Conservation (phyloP, 257 asterid species). For the Solanum arcanum region DNA sequence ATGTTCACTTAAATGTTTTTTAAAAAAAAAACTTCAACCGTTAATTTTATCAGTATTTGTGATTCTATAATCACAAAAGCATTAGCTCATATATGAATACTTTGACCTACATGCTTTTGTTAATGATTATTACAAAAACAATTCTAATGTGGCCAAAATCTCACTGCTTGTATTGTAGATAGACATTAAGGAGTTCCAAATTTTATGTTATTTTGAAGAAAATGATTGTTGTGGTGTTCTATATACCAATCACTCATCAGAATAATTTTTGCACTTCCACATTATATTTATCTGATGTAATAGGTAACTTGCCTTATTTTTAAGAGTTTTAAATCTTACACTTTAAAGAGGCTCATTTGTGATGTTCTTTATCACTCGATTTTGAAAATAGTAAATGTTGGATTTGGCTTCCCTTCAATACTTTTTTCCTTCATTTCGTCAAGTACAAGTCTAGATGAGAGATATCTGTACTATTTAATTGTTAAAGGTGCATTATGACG, state of each 20-base stretch:
- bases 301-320: neutral
- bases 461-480: neutral
- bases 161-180: neutral
- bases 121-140: neutral
- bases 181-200: neutral
- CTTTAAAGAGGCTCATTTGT: neutral
- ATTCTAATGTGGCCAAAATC: neutral
- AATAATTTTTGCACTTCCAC: neutral
- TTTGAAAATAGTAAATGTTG: no score
- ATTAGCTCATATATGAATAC: neutral
- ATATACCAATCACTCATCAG: neutral
- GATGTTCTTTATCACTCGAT: neutral
- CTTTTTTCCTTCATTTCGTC: neutral
- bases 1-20: neutral
- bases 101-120: neutral
- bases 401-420: neutral
- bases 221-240: neutral
- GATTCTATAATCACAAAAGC: neutral
- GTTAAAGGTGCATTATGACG: no score
- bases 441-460: neutral
- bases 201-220: neutral
- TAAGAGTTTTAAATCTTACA: neutral
- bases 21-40: neutral
- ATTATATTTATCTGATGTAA: no score
- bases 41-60: no score